Percentiles rank a stretch among this genome's conserved stretches.
These are phyloP conservation scores for Coemansia sp. DNA, from an alignment of 192 early-diverging fungal genomes.

Conservation along the genomic window DNA sequence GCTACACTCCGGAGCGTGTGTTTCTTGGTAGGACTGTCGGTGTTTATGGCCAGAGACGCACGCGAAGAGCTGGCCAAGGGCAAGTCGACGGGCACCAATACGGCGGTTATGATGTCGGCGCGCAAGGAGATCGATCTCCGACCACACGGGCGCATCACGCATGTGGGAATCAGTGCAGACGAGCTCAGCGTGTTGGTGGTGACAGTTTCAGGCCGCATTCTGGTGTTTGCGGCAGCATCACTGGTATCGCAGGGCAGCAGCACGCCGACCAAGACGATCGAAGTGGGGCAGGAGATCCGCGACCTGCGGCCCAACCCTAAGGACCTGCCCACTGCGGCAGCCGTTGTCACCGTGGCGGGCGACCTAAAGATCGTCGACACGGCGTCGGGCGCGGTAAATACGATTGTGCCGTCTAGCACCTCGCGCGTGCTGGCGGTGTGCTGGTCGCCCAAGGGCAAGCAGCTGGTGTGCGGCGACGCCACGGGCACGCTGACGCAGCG, in stretches of 20 bases:
- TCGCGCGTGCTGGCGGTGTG: slow-evolving; percentile 55
- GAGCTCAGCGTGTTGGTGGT: slow-evolving; percentile 27
- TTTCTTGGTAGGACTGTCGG: slow-evolving; percentile 12
- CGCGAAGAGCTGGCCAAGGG: slow-evolving; percentile 25
- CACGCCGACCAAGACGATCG: slow-evolving; percentile 36
- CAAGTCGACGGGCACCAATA: slow-evolving; percentile 32
- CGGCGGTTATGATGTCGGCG: slow-evolving; percentile 16
- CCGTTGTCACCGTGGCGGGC: slow-evolving; percentile 52
- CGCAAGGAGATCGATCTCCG: slow-evolving; percentile 32
- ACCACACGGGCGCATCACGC: slow-evolving; percentile 38
- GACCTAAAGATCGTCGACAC: slow-evolving; percentile 45
- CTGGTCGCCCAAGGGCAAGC: slow-evolving; percentile 90
- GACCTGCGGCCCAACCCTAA: slow-evolving; percentile 66
- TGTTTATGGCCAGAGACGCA: slow-evolving; percentile 39
- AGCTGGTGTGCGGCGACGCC: slow-evolving; percentile 71
- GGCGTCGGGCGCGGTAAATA: slow-evolving; percentile 12
- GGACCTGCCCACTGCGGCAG: slow-evolving; percentile 43
- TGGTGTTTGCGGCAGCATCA: slow-evolving; percentile 19
- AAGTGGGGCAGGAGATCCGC: slow-evolving; percentile 47
- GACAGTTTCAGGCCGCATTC: slow-evolving; percentile 11
- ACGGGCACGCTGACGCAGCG: slow-evolving; percentile 60
- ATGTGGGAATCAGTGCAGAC: slow-evolving; percentile 25
- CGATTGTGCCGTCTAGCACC: slow-evolving; percentile 23
- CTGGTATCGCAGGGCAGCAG: slow-evolving; percentile 24
- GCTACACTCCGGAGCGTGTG: too few relatives aligned